phyloP scores from a whole-genome alignment of 2,329 filamentous ascomycete species.

The Talaromyces islandicus region DNA sequence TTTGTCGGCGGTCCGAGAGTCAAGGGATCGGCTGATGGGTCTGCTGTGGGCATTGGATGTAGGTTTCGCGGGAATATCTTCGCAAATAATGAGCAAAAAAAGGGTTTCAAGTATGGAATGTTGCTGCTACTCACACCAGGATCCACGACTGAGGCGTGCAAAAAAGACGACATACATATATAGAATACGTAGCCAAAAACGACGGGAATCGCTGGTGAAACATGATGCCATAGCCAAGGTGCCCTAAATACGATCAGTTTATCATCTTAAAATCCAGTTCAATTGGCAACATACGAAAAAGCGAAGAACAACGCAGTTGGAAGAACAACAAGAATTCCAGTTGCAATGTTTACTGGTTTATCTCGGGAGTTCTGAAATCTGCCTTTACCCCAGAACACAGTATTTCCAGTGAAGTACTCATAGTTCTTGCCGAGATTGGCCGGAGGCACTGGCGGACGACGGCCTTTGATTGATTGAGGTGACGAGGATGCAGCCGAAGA shows the following conservation, averaged over 20 bases:
- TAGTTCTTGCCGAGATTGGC: constrained; percentile 63
- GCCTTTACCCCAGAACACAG: constrained; percentile 79
- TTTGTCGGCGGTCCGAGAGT: constrained; percentile 77
- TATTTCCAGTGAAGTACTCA: constrained; percentile 92
- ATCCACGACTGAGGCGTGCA: constrained; percentile 87
- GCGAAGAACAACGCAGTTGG: constrained; percentile 78
- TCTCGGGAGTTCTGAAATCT: constrained; percentile 83
- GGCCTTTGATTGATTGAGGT: constrained; percentile 54
- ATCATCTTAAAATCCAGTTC: neutral
- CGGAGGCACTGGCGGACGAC: constrained; percentile 21
- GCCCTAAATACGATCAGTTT: constrained; percentile 42
- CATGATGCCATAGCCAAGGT: constrained; percentile 76
- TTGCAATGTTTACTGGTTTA: constrained; percentile 82
- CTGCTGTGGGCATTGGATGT: constrained; percentile 74
- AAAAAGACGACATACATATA: constrained; percentile 84
- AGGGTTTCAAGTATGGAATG: neutral
- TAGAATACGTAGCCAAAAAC: constrained; percentile 88
- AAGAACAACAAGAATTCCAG: constrained; percentile 70
- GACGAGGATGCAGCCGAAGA: constrained; percentile 75
- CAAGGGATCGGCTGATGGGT: constrained; percentile 73
- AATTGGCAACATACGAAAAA: constrained; percentile 55
- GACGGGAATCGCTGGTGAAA: constrained; percentile 84
- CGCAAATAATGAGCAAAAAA: constrained; percentile 8
- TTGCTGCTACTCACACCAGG: constrained; percentile 65
- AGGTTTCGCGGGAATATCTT: constrained; percentile 90